Evolutionary conservation across 225 moss, liverwort and hornwort species (phyloP), one percentile per base, ranked within the genome.

Genomic region (Physcomitrellopsis africana): DNA sequence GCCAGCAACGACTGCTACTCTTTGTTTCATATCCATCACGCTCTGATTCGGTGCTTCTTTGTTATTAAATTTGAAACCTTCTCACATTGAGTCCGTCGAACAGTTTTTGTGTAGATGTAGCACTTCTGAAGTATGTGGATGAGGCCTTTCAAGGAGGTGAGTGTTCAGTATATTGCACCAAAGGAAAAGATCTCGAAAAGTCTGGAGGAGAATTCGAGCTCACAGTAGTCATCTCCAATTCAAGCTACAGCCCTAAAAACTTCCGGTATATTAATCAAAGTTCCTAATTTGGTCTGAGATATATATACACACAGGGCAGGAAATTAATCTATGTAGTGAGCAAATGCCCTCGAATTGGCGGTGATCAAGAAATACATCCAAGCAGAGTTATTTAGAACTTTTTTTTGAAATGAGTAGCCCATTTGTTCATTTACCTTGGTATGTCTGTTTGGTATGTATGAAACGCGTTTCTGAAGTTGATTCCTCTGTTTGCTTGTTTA

Each of bases 61-160:
- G 17, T 24, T 62, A 7, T 58, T 32, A 24, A 2, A 66, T 56
- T 27, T 15, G 2, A 14, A 48, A 15, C 10, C 18, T 74, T 74
- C 53, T 70, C 24, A 48, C 13, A 55, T 12, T 70, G 72, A 45
- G 17, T 65, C 57, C 58, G 27, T 70, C 77, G 72, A 78, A 67
- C 88, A 99, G 99, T 56, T 79, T 82, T 19, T 82, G 88, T 57
- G 82, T 95, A 60, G 99, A 99, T 76, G 83, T 81, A 59, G 95
- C 92, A 47, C 86, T 99, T 76, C 48, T 95, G 74, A 95, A 89
- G 78, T 99, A 99, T 63, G 92, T 99, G 24, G 99, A 92, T 79
- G 92, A 90, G 48, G 92, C 93, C 22, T 99, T 92, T 81, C 92
- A 89, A 48, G 87, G 84, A 84, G 99, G 99, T 32, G 87, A 90